phyloP scores from a whole-genome alignment of 805 yeast genomes.

The Kazachstania psychrophila region DNA sequence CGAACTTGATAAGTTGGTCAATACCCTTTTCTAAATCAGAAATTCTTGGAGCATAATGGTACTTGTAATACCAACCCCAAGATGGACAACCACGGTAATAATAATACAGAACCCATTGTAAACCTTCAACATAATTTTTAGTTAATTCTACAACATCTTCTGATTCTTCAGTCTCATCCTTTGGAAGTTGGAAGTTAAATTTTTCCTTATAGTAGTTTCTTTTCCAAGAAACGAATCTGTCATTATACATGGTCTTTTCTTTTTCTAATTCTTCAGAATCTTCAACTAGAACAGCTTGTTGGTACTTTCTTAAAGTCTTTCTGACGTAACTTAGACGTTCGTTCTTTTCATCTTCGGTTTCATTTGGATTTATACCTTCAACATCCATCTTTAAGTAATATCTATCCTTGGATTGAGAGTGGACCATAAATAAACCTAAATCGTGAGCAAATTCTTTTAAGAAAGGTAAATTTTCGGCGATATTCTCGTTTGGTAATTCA shows the following conservation, averaged over 20 bases:
- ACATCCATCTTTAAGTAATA: conserved; percentile 57
- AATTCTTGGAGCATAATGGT: conserved; percentile 91
- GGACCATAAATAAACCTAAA: conserved; percentile 55
- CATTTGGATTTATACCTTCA: conserved; percentile 64
- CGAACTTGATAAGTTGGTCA: conserved; percentile 51
- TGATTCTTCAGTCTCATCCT: conserved; percentile 21
- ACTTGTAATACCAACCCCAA: conserved; percentile 90
- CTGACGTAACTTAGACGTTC: conserved; percentile 45
- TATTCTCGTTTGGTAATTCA: conserved; percentile 29
- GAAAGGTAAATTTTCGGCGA: conserved; percentile 43
- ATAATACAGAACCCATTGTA: conserved; percentile 92
- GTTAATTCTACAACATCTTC: conserved; percentile 55
- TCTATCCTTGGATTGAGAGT: conserved; percentile 46
- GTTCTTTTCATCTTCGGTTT: conserved; percentile 54
- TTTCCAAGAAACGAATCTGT: conserved; percentile 75
- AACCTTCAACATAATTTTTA: conserved; percentile 81
- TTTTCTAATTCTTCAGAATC: conserved; percentile 41
- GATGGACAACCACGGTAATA: conserved; percentile 87
- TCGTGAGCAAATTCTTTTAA: conserved; percentile 57
- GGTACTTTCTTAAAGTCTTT: conserved; percentile 52
- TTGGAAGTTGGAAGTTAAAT: conserved; percentile 41
- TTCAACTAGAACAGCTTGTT: conserved; percentile 49
- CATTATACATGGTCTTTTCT: conserved; percentile 57
- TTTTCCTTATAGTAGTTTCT: conserved; percentile 78
- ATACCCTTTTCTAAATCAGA: conserved; percentile 76